Percentiles rank a stretch among this genome's conserved stretches.
These are phyloP conservation scores for Tremellales sp. DNA, from an alignment of 1,284 basidiomycete genomes.

Conservation along the genomic window DNA sequence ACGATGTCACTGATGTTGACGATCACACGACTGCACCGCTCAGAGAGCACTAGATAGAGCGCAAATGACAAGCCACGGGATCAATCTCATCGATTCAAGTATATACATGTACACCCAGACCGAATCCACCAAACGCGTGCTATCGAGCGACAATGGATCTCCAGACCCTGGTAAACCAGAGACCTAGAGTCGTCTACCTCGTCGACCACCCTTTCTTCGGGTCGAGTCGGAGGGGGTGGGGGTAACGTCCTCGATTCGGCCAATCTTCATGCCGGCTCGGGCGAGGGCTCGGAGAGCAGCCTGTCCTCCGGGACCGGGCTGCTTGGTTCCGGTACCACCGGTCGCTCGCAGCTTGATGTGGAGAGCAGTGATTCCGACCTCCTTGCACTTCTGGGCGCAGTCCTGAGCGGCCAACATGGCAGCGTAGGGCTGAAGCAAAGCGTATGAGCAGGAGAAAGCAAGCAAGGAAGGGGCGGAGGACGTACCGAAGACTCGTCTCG, in stretches of 20 bases:
- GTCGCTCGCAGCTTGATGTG: constrained; percentile 88
- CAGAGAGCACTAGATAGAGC: too few relatives aligned
- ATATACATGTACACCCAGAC: background rate
- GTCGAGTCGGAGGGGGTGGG: constrained; percentile 97
- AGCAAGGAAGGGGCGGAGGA: background rate
- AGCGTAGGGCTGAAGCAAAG: constrained; percentile 64
- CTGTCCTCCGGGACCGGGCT: constrained; percentile 97
- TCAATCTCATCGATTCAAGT: background rate
- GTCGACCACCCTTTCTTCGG: constrained; percentile 99
- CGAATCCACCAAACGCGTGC: constrained; percentile 3
- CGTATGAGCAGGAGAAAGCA: background rate
- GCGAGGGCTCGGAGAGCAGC: constrained; percentile 96
- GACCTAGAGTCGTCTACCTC: constrained; percentile 87
- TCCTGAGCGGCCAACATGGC: constrained; percentile 99
- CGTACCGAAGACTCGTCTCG: constrained; percentile 90
- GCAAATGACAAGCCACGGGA: constrained; percentile 2
- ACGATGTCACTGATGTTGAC: too few relatives aligned
- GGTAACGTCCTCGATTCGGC: constrained; percentile 92
- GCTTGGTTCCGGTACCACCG: constrained; percentile 98
- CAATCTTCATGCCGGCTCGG: constrained; percentile 97
- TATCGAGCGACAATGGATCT: constrained; percentile 3
- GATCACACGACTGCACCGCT: too few relatives aligned
- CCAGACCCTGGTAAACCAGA: background rate
- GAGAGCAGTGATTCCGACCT: constrained; percentile 96
- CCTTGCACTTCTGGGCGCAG: constrained; percentile 91